These are phyloP conservation scores for Penicillium carneum DNA, from an alignment of 2,329 filamentous ascomycete species.

Conservation along the genomic window DNA sequence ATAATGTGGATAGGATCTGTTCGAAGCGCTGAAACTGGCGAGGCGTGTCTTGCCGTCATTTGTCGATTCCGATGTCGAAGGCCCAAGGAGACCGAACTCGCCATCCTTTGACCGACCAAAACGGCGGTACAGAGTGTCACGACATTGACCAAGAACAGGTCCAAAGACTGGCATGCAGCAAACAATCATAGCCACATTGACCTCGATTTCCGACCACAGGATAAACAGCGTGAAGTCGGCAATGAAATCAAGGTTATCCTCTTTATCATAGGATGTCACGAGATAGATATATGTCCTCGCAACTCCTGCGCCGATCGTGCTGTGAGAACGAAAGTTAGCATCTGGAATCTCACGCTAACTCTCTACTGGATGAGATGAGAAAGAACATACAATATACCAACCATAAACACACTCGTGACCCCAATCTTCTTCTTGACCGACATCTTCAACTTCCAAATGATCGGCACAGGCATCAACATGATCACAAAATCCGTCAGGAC, in stretches of 20 bases:
- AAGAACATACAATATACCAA: neutral
- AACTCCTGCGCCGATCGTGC: neutral
- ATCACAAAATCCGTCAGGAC: neutral
- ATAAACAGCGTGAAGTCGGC: neutral
- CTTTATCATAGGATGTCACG: neutral
- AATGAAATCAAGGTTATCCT: neutral
- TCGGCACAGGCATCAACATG: neutral
- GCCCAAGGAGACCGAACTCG: neutral
- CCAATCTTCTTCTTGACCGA: neutral
- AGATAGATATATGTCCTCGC: conserved; percentile 1
- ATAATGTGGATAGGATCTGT: neutral
- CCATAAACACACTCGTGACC: neutral
- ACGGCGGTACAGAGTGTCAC: neutral
- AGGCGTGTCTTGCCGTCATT: neutral
- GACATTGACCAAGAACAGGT: neutral
- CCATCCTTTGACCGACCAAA: neutral
- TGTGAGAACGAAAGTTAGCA: neutral
- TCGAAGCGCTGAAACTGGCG: neutral
- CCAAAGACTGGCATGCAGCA: neutral
- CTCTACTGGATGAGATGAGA: neutral
- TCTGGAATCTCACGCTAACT: neutral
- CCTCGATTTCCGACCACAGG: neutral
- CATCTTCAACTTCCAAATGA: neutral
- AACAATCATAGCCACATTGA: neutral
- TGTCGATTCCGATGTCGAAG: neutral